phyloP scores from a whole-genome alignment of 2,329 filamentous ascomycete genomes.

The Dactylonectria estremocensis region DNA sequence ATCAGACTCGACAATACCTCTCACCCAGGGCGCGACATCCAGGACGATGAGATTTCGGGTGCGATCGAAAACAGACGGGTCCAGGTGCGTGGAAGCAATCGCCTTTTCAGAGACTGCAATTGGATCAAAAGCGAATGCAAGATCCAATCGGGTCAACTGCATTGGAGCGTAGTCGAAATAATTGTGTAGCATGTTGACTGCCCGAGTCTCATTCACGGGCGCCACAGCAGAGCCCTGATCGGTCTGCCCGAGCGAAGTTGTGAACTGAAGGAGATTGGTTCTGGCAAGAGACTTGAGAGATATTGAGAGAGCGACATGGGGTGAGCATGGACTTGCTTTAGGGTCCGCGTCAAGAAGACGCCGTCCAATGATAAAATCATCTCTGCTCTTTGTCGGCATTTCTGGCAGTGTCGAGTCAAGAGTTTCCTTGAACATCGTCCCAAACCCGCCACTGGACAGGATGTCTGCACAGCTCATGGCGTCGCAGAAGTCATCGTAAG shows the following conservation, averaged over 20 bases:
- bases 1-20: slow-evolving; percentile 86
- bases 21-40: slow-evolving; percentile 93
- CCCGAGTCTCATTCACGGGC: slow-evolving; percentile 53
- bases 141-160: slow-evolving; percentile 64
- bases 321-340: slow-evolving; percentile 48
- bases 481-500: slow-evolving; percentile 69
- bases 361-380: slow-evolving; percentile 67
- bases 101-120: slow-evolving; percentile 68
- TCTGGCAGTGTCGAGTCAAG: slow-evolving; percentile 77
- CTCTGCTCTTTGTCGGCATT: slow-evolving; percentile 61
- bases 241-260: neutral
- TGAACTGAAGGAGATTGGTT: slow-evolving; percentile 33
- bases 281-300: slow-evolving; percentile 52
- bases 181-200: slow-evolving; percentile 56
- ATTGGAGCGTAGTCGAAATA: slow-evolving; percentile 51
- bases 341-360: slow-evolving; percentile 64
- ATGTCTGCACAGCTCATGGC: slow-evolving; percentile 78
- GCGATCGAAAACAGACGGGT: slow-evolving; percentile 84
- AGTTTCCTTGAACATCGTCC: slow-evolving; percentile 60
- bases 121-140: slow-evolving; percentile 73
- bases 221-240: slow-evolving; percentile 31
- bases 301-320: slow-evolving; percentile 47
- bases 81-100: slow-evolving; percentile 60
- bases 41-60: slow-evolving; percentile 75
- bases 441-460: slow-evolving; percentile 66